Evolutionary conservation across 352 stramenopile species (phyloP).

Genomic region (Phytopythium oedochilum): DNA sequence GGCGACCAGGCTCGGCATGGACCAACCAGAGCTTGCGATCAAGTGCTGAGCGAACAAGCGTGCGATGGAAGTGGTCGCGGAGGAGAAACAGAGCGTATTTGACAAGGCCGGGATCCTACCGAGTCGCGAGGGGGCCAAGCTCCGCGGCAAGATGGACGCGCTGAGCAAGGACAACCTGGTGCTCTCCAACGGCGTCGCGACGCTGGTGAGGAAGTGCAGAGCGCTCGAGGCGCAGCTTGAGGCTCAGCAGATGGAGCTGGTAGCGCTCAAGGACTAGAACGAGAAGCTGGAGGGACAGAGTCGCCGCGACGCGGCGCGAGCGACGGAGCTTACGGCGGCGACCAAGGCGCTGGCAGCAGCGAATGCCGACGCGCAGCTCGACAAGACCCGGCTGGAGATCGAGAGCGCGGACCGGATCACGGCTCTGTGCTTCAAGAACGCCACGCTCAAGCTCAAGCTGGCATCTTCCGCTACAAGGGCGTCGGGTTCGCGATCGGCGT

Average conservation of each 20-base stretch:
- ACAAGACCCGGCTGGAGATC: neutral
- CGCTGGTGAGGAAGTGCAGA: neutral
- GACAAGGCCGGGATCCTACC: neutral
- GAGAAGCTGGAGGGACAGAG: neutral
- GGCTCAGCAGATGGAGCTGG: neutral
- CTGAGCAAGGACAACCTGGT: neutral
- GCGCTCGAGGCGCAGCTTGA: neutral
- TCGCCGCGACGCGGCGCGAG: neutral
- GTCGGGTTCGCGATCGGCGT: neutral
- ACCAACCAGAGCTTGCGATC: neutral
- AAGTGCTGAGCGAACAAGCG: neutral
- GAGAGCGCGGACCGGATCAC: neutral
- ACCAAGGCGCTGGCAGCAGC: neutral
- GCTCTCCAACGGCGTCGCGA: neutral
- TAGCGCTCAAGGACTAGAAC: neutral
- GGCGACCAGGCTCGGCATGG: neutral
- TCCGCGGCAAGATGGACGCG: neutral
- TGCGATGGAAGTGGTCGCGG: neutral
- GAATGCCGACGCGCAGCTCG: neutral
- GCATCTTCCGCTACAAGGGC: neutral
- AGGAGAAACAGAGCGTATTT: no score
- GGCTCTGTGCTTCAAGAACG: neutral
- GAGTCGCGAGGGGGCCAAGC: neutral
- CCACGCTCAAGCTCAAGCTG: neutral
- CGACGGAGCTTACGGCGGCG: neutral